Conservation (phyloP, 495 filamentous ascomycete species). For the Xylaria curta region DNA sequence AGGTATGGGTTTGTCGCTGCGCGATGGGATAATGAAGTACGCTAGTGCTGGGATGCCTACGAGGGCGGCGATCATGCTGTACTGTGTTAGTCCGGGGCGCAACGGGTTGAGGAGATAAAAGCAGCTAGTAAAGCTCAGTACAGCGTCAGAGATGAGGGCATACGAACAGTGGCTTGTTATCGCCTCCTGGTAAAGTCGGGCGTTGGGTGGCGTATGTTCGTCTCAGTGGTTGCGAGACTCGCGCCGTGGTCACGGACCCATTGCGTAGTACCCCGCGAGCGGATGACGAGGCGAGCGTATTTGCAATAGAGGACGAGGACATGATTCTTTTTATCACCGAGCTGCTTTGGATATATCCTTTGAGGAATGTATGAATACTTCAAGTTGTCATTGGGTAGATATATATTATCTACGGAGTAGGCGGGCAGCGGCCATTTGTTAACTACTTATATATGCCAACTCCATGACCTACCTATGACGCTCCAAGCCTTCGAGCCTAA, state of each 20-base stretch:
- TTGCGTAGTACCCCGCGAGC: constrained; percentile 10
- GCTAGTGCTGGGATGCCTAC: constrained; percentile 17
- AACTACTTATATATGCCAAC: not conserved
- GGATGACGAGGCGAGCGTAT: constrained; percentile 11
- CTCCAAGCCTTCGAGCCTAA: not conserved
- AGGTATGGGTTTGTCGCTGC: not conserved
- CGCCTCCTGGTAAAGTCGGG: constrained; percentile 14
- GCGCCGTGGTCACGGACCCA: not conserved
- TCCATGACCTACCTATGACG: constrained; percentile 23
- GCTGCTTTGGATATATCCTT: not conserved
- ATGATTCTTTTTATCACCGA: not conserved
- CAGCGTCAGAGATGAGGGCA: not conserved
- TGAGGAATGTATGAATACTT: not conserved
- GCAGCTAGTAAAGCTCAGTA: not conserved
- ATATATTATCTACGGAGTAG: not conserved
- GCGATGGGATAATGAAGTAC: constrained; percentile 23
- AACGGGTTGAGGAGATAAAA: not conserved
- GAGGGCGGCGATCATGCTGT: constrained; percentile 19
- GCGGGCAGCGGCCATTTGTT: not conserved
- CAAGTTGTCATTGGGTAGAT: not conserved
- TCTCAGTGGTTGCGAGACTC: not conserved
- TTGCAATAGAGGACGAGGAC: constrained; percentile 27
- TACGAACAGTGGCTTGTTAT: constrained; percentile 14
- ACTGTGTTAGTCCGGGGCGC: not conserved
- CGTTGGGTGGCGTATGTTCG: constrained; percentile 19